Percentiles rank a stretch among this genome's conserved stretches.
Evolutionary conservation across 352 stramenopile genomes (phyloP).

Genomic region (Thalassiosira hispida): DNA sequence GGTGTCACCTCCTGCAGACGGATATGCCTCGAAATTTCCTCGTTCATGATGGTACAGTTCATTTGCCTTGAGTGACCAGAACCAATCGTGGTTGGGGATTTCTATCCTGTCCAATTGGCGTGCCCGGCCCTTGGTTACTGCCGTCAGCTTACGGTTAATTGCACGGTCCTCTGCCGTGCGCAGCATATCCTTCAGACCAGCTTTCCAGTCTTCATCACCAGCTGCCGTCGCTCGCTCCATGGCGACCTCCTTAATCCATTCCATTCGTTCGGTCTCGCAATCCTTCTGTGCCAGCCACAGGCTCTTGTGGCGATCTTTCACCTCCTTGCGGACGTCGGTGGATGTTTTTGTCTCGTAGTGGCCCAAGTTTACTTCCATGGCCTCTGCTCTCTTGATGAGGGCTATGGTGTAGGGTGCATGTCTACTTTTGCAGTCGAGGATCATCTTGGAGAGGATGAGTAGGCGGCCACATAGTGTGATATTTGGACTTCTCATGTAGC

Average conservation of each 20-base stretch:
- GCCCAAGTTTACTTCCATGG: neutral
- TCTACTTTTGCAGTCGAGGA: neutral
- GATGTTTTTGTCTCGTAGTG: neutral
- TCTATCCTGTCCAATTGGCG: slow-evolving; percentile 19
- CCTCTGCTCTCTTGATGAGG: neutral
- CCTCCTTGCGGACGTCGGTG: neutral
- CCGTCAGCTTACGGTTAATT: slow-evolving; percentile 15
- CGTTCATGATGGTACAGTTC: slow-evolving; percentile 29
- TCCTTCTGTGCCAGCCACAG: slow-evolving; percentile 31
- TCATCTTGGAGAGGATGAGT: slow-evolving; percentile 8
- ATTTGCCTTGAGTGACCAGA: neutral
- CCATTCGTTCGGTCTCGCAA: neutral
- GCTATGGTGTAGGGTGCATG: neutral
- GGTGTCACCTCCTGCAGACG: neutral
- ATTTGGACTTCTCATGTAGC: slow-evolving; percentile 6
- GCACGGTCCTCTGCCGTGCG: neutral
- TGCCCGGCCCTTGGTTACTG: slow-evolving; percentile 3
- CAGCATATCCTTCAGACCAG: slow-evolving; percentile 17
- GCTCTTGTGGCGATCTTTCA: neutral
- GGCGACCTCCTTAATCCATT: slow-evolving; percentile 13
- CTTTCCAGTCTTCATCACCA: slow-evolving; percentile 13
- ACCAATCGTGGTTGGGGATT: slow-evolving; percentile 27
- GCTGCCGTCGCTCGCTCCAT: neutral
- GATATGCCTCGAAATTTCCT: slow-evolving; percentile 31
- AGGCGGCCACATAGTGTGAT: neutral